Evolutionary conservation across 2,329 filamentous ascomycete genomes (phyloP), one percentile per base, ranked within the genome.

Genomic region (Hypoxylon sp.): DNA sequence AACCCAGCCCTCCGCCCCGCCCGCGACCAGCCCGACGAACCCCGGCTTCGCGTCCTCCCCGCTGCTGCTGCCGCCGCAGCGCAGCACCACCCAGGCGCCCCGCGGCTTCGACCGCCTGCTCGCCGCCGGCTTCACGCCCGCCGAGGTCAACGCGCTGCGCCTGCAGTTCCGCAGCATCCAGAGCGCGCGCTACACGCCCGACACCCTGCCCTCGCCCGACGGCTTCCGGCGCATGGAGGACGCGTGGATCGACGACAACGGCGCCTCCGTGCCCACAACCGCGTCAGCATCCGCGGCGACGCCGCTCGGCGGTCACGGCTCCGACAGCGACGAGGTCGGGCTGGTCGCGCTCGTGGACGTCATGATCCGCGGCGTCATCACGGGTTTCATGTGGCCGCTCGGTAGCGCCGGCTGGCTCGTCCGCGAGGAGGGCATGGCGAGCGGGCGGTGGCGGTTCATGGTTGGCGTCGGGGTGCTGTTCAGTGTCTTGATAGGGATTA

Each of bases 361-460:
- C 73, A 87, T 97, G 81, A 84, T 98, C 62, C 92, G 90, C 80
- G 96, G 94, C 3, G 93, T 96, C 78, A 82, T 96, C 63, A 92
- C 96, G 73, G 96, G 96, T 0, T 99, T 98, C 82, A 91, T 99
- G 77, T 98, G 95, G 88, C 96, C 96, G 3, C 79, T 98, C 8
- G 95, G 93, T 0, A 93, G 92, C 73, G 82, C 95, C 60, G 89
- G 91, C 54, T 97, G 94, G 93, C 81, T 96, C 51, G 85, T 95
- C 69, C 85, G 94, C 64, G 93, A 97, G 78, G 92, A 96, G 61
- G 93, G 92, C 0, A 89, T 98, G 64, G 97, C 93, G 88, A 91
- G 89, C 65, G 88, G 91, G 74, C 84, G 94, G 73, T 91, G 93
- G 82, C 90, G 93, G 76, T 87, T 97, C 72, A 95, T 95, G 71